phyloP scores from a whole-genome alignment of 306 rosid genomes.

The Vigna hirtella region DNA sequence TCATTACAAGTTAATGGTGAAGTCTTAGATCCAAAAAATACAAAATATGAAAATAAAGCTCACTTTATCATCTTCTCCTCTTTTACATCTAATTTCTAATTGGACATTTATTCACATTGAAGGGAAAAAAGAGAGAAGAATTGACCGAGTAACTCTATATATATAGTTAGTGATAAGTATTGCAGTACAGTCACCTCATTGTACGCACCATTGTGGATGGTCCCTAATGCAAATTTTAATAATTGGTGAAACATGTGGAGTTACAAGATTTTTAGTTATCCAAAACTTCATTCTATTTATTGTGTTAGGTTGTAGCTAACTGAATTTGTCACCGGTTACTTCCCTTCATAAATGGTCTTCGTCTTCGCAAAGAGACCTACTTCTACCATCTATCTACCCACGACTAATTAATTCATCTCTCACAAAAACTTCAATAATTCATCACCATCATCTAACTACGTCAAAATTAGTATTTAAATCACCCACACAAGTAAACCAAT shows the following conservation, averaged over 20 bases:
- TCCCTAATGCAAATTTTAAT: conserved; percentile 47
- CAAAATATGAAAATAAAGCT: conserved; percentile 33
- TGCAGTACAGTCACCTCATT: conserved; percentile 35
- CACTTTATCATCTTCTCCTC: conserved; percentile 45
- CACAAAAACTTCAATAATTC: not conserved
- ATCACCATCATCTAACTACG: not conserved
- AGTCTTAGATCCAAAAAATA: conserved; percentile 33
- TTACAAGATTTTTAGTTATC: conserved; percentile 40
- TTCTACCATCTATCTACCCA: conserved; percentile 38
- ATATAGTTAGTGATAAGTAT: conserved; percentile 35
- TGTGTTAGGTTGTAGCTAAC: conserved; percentile 71
- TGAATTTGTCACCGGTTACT: conserved; percentile 54
- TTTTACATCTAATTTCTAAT: conserved; percentile 37
- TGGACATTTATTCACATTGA: conserved; percentile 31
- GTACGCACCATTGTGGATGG: conserved; percentile 45
- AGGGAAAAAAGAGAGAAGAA: conserved; percentile 14
- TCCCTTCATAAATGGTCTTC: conserved; percentile 66
- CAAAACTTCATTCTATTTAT: conserved; percentile 58
- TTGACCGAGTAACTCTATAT: conserved; percentile 32
- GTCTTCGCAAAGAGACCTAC: conserved; percentile 48
- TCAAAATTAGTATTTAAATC: conserved; percentile 26
- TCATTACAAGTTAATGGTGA: conserved; percentile 56
- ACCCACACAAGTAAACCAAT: not conserved
- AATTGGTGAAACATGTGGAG: conserved; percentile 47
- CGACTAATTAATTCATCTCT: conserved; percentile 27